These are phyloP conservation scores for Sugiyamaella boreocaroliniensis DNA, from an alignment of 805 yeast genomes.

Conservation along the genomic window DNA sequence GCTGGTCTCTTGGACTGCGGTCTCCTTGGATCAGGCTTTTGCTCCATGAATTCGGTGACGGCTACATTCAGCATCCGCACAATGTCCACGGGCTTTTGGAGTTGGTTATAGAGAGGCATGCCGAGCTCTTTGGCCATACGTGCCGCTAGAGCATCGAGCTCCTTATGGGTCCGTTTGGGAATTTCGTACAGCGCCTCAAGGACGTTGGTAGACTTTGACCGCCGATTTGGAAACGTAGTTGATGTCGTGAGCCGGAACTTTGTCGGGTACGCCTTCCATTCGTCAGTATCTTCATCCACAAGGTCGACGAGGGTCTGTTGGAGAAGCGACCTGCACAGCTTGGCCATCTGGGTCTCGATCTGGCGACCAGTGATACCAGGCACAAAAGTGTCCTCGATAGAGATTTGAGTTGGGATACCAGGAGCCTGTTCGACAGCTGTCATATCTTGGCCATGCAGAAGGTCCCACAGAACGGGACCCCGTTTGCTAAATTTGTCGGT, in stretches of 20 bases:
- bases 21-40: not conserved
- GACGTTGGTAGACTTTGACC: not conserved
- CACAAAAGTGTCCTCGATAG: constrained; percentile 27
- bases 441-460: constrained; percentile 16
- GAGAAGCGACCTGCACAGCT: constrained; percentile 18
- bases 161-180: not conserved
- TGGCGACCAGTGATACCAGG: not conserved
- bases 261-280: constrained; percentile 22
- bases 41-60: not conserved
- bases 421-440: constrained; percentile 12
- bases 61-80: not conserved
- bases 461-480: constrained; percentile 12
- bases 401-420: constrained; percentile 22
- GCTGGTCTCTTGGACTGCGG: not conserved
- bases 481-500: not conserved
- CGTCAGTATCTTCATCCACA: constrained; percentile 13
- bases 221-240: not conserved
- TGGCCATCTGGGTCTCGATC: constrained; percentile 9
- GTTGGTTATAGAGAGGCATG: not conserved
- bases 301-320: constrained; percentile 21
- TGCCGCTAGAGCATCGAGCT: not conserved
- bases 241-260: constrained; percentile 12
- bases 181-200: not conserved
- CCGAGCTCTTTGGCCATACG: not conserved
- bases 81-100: not conserved